Evolutionary conservation across 441 rosid genomes (phyloP).

Genomic region (Aleurites moluccanus): DNA sequence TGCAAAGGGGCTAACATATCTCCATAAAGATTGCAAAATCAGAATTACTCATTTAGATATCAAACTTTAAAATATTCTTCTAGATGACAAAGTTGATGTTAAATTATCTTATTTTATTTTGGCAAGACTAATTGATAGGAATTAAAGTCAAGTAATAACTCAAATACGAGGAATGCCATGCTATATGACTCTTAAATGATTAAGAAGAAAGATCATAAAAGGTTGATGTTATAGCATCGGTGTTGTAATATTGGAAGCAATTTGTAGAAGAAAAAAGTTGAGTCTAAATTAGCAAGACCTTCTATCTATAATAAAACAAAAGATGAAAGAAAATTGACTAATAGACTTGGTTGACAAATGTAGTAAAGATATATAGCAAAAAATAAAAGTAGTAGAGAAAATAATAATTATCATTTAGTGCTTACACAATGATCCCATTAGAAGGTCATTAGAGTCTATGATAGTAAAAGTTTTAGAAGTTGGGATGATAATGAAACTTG

Average conservation of each 20-base stretch:
- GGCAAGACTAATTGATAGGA: constrained; percentile 15
- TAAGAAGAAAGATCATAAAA: constrained; percentile 16
- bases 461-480: too few species aligned
- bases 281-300: neutral
- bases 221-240: constrained; percentile 25
- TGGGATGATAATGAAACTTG: too few species aligned
- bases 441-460: too few species aligned
- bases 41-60: constrained; percentile 16
- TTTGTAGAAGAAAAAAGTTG: constrained; percentile 14
- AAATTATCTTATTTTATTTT: constrained; percentile 19
- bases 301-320: too few species aligned
- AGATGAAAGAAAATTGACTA: too few species aligned
- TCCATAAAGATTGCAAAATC: constrained; percentile 18
- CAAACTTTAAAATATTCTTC: constrained; percentile 15
- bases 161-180: constrained; percentile 13
- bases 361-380: too few species aligned
- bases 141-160: constrained; percentile 14
- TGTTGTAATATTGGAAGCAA: constrained; percentile 2
- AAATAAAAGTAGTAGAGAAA: too few species aligned
- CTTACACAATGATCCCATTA: too few species aligned
- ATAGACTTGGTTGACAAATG: too few species aligned
- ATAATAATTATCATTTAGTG: too few species aligned
- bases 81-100: constrained; percentile 8
- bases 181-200: constrained; percentile 24
- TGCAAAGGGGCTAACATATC: constrained; percentile 14